Evolutionary conservation across 495 filamentous ascomycete genomes (phyloP), one percentile per base, ranked within the genome.

Genomic region (Talaromyces adpressus): DNA sequence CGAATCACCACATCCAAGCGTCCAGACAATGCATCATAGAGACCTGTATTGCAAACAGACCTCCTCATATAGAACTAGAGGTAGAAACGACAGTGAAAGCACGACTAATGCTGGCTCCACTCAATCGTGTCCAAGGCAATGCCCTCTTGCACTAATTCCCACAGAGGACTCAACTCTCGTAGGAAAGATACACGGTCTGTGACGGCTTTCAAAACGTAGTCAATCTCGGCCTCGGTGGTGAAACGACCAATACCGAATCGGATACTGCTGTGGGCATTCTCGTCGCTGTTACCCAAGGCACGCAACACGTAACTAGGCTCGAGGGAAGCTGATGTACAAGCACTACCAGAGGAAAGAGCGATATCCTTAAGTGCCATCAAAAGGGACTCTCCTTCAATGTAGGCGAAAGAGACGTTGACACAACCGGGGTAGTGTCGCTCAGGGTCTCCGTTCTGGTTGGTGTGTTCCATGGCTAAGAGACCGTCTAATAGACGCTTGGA

Each of bases 341-440:
- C 94, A 70, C 92, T 97, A 59, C 94, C 94, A 2, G 95, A 98
- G 45, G 94, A 98, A 16, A 98, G 80, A 0, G 94, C 94, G 78
- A 98, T 96, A 70, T 98, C 95, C 75, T 98, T 98, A 60, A 98
- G 79, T 2, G 94, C 94, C 94, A 98, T 98, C 62, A 98, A 83
- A 4, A 98, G 88, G 5, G 93, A 97, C 74, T 98, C 94, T 62
- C 94, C 94, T 76, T 98, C 94, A 18, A 98, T 90, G 71, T 98
- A 98, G 49, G 94, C 94, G 69, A 98, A 98, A 5, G 94, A 98
- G 49, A 98, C 87, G 72, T 98, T 98, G 63, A 98, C 93, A 72
- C 95, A 98, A 67, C 94, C 94, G 12, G 95, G 92, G 75, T 98
- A 98, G 77, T 91, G 92, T 63, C 82, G 82, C 5, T 88, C 73